Evolutionary conservation across 140 eudicot species (phyloP).

Genomic region (Anethum foeniculum): DNA sequence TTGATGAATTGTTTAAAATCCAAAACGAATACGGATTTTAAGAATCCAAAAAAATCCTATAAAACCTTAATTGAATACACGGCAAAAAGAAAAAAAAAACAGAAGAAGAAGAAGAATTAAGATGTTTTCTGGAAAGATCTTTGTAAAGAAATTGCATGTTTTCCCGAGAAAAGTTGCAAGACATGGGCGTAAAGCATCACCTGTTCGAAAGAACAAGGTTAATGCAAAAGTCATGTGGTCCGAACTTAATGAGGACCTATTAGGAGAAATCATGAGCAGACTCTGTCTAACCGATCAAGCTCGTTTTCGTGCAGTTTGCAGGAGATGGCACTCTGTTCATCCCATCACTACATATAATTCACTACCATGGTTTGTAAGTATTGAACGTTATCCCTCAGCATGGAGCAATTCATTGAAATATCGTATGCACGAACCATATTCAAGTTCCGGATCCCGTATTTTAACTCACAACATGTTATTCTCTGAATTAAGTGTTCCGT

Average conservation of each 20-base stretch:
- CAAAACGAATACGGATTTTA: too few species aligned
- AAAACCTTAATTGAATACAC: too few species aligned
- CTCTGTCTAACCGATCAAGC: background rate
- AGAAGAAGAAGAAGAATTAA: too few species aligned
- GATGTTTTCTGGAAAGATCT: too few species aligned
- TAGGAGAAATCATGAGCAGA: background rate
- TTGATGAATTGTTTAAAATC: too few species aligned
- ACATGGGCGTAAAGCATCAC: too few species aligned
- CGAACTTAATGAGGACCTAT: background rate
- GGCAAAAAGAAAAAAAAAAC: too few species aligned
- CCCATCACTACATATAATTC: background rate
- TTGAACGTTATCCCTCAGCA: fast-evolving
- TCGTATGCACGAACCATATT: background rate
- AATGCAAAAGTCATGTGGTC: background rate
- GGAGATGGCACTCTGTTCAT: background rate
- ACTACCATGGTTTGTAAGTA: background rate
- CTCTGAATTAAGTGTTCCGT: background rate
- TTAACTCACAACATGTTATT: too few species aligned
- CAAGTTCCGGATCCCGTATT: background rate
- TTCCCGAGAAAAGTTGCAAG: too few species aligned
- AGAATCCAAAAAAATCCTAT: too few species aligned
- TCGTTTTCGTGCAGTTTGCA: background rate
- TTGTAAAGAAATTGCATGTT: too few species aligned
- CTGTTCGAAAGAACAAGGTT: background rate
- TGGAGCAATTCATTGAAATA: background rate